phyloP scores from a whole-genome alignment of 768 basidiomycete species.

The Cyclocybe cylindracea region DNA sequence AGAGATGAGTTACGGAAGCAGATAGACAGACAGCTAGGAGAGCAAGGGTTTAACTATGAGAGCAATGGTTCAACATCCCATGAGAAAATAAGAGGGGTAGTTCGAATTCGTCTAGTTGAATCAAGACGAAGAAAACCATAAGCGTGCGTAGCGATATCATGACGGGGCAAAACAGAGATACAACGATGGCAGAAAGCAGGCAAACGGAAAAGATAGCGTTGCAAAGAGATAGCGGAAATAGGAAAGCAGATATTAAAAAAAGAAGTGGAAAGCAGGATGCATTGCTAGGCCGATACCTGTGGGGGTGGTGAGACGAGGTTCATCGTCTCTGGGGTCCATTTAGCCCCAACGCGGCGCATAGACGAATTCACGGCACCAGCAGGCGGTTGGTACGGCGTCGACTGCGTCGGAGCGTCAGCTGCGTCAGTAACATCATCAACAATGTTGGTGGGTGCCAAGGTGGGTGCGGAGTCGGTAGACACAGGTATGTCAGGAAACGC shows the following conservation, averaged over 20 bases:
- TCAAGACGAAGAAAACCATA: no score
- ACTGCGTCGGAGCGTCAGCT: not conserved
- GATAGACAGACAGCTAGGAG: no score
- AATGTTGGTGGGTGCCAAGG: no score
- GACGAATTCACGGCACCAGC: slow-evolving; percentile 51
- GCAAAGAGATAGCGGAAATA: slow-evolving; percentile 47
- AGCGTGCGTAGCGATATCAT: not conserved
- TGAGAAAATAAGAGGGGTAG: no score
- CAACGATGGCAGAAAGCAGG: slow-evolving; percentile 8
- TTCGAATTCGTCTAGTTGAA: no score
- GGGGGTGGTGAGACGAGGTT: slow-evolving; percentile 12
- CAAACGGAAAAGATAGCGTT: slow-evolving; percentile 5
- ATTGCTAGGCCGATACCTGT: slow-evolving; percentile 10
- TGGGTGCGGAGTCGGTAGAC: no score
- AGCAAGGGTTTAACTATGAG: no score
- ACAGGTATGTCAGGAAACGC: no score
- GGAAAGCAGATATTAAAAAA: slow-evolving; percentile 44
- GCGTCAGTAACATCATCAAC: no score
- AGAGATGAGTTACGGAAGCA: no score
- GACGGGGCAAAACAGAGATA: not conserved
- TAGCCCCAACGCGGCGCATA: slow-evolving; percentile 55
- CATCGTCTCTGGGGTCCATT: slow-evolving; percentile 27
- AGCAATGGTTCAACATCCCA: no score
- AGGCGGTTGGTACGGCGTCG: slow-evolving; percentile 49
- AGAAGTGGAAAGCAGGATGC: slow-evolving; percentile 20